Evolutionary conservation across 1,284 basidiomycete genomes (phyloP).

Genomic region (Ustilago hordei): DNA sequence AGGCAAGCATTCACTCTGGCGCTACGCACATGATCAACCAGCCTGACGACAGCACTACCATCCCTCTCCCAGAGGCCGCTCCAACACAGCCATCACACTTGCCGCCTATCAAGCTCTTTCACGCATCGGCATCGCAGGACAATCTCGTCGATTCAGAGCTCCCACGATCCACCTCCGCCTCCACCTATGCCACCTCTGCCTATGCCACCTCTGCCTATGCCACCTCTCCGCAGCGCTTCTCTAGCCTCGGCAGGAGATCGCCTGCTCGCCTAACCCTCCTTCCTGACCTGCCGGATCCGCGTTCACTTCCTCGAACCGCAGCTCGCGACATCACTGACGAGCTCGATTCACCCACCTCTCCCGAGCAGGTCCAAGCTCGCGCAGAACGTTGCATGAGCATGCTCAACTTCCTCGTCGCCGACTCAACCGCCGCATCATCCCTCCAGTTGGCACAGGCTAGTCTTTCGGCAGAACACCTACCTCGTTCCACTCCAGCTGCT

Average conservation of each 20-base stretch:
- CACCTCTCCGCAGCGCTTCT: conserved; percentile 33
- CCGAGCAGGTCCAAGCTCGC: conserved; percentile 8
- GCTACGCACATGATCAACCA: background rate
- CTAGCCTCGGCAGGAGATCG: conserved; percentile 26
- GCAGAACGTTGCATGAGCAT: conserved; percentile 45
- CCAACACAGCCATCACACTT: background rate
- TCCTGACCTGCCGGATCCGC: background rate
- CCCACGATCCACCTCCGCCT: conserved; percentile 6
- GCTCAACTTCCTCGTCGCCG: conserved; percentile 46
- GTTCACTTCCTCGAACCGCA: conserved; percentile 5
- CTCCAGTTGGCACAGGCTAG: conserved; percentile 21
- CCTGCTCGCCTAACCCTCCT: conserved; percentile 10
- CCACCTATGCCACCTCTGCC: too few species aligned
- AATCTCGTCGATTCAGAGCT: background rate
- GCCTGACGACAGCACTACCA: background rate
- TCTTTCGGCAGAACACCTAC: conserved; percentile 33
- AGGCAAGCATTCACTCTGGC: background rate
- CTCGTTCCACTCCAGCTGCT: conserved; percentile 6
- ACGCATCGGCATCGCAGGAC: background rate
- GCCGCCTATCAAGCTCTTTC: background rate
- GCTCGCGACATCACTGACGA: conserved; percentile 35
- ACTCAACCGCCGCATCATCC: background rate
- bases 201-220: conserved; percentile 3
- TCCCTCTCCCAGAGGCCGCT: background rate
- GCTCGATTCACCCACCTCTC: conserved; percentile 23